phyloP scores from a whole-genome alignment of 495 filamentous ascomycete genomes.

The Oleoguttula mirabilis region DNA sequence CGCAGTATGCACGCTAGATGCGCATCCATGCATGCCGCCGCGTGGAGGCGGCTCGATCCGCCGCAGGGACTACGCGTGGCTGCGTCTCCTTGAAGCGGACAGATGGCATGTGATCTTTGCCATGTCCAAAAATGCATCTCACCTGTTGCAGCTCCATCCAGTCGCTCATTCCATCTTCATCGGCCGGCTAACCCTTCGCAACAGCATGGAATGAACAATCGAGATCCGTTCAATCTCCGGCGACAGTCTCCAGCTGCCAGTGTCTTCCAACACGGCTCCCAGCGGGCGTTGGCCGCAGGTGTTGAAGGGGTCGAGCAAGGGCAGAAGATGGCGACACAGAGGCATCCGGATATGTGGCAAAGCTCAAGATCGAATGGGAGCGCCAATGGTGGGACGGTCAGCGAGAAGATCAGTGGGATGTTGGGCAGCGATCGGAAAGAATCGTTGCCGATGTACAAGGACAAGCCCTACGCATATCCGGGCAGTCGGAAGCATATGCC shows the following conservation, averaged over 20 bases:
- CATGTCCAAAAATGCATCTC: no score
- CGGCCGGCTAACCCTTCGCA: no score
- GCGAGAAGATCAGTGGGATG: constrained; percentile 38
- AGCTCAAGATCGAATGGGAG: constrained; percentile 35
- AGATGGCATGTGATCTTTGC: constrained; percentile 2
- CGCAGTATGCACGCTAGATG: no score
- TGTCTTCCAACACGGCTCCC: constrained; percentile 20
- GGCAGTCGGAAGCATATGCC: constrained; percentile 34
- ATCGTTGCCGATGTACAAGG: constrained; percentile 87
- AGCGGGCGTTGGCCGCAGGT: background rate
- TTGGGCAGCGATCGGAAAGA: constrained; percentile 45
- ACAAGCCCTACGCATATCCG: constrained; percentile 76
- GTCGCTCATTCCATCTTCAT: no score
- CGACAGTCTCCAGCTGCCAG: constrained; percentile 11
- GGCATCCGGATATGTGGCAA: constrained; percentile 50
- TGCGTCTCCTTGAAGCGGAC: constrained; percentile 2
- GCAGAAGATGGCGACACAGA: no score
- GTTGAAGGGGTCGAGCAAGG: background rate
- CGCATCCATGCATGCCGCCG: no score
- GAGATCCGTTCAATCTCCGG: constrained; percentile 29
- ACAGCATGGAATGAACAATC: constrained; percentile 25
- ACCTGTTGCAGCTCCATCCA: no score
- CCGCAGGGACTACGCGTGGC: background rate
- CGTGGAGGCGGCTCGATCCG: background rate
- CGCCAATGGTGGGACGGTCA: constrained; percentile 23